These are phyloP conservation scores for Neltuma alba DNA, from an alignment of 306 rosid species.

Conservation along the genomic window DNA sequence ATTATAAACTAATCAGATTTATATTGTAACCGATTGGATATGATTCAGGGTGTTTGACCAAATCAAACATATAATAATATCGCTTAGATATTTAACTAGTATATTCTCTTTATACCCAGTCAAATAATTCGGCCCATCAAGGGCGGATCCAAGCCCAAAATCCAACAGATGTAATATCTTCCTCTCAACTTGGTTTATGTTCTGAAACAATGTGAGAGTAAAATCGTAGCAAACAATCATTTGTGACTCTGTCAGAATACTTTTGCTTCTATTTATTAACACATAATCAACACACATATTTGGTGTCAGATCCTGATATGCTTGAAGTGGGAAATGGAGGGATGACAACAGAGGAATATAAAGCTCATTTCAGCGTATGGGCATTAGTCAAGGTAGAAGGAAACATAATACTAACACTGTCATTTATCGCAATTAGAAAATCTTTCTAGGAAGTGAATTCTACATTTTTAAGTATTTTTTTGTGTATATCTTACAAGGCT, in stretches of 20 bases:
- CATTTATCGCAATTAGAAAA: neutral
- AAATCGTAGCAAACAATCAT: neutral
- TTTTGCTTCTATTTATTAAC: neutral
- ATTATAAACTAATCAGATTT: no score
- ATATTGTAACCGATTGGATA: no score
- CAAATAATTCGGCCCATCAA: no score
- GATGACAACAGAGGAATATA: slow-evolving; percentile 65
- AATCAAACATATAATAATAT: no score
- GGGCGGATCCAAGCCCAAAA: no score
- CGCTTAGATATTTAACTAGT: no score
- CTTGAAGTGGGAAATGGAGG: slow-evolving; percentile 81
- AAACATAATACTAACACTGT: neutral
- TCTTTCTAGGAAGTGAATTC: neutral
- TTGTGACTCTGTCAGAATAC: neutral
- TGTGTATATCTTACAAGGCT: slow-evolving; percentile 41
- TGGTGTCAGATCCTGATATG: slow-evolving; percentile 70
- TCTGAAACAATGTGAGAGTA: neutral
- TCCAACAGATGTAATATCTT: no score
- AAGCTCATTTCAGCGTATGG: slow-evolving; percentile 75
- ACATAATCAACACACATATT: slow-evolving; percentile 1
- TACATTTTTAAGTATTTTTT: neutral
- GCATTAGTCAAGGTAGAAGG: neutral
- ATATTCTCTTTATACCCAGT: no score
- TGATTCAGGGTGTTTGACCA: no score
- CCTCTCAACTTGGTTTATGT: neutral